These are phyloP conservation scores for Saxophila tyrrhenica DNA, from an alignment of 495 filamentous ascomycete species.

Conservation along the genomic window DNA sequence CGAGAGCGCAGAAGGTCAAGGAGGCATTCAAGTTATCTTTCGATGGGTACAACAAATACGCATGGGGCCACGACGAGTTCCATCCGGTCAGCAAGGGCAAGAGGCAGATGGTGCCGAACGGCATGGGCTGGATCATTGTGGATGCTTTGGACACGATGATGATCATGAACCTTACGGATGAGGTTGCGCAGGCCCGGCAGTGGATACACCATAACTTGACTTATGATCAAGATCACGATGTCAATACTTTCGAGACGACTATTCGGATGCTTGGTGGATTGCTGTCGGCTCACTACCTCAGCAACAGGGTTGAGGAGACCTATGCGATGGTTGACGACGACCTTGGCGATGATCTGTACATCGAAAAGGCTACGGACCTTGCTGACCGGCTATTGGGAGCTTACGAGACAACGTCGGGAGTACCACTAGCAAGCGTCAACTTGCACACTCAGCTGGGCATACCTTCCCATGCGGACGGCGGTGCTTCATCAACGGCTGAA, in stretches of 20 bases:
- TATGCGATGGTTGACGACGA: constrained; percentile 31
- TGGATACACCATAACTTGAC: constrained; percentile 77
- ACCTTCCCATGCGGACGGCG: constrained; percentile 69
- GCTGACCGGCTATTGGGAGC: constrained; percentile 78
- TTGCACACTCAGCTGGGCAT: constrained; percentile 62
- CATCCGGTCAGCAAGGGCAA: constrained; percentile 71
- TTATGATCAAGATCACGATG: constrained; percentile 87
- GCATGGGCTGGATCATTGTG: constrained; percentile 95
- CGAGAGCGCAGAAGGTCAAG: constrained; percentile 71
- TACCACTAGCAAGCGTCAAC: constrained; percentile 87
- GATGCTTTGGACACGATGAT: constrained; percentile 95
- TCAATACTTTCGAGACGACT: constrained; percentile 96
- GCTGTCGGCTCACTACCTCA: constrained; percentile 88
- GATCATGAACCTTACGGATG: constrained; percentile 90
- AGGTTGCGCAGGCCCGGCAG: constrained; percentile 71
- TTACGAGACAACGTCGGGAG: constrained; percentile 72
- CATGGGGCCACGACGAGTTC: constrained; percentile 86
- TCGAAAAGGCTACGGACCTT: constrained; percentile 90
- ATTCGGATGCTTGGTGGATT: constrained; percentile 96
- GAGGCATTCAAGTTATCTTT: constrained; percentile 84
- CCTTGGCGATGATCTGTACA: constrained; percentile 73
- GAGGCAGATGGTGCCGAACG: constrained; percentile 66
- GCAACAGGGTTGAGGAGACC: constrained; percentile 36
- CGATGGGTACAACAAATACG: constrained; percentile 84
- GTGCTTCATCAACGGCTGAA: constrained; percentile 88